Evolutionary conservation across 1,284 basidiomycete species (phyloP).

Genomic region (Testicularia cyperi): DNA sequence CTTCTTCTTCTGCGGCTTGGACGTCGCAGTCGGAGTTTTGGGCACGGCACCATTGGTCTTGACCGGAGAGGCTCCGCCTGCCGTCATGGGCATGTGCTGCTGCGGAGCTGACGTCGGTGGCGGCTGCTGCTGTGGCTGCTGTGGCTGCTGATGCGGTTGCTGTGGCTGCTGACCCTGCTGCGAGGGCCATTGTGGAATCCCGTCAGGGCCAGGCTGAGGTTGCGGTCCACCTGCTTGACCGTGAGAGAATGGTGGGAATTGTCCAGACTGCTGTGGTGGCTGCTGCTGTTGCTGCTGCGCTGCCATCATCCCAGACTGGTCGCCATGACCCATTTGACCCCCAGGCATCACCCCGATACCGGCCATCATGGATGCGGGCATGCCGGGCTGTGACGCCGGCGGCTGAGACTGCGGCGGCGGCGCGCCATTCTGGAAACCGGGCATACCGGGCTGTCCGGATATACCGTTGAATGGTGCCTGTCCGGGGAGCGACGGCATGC

Average conservation of each 20-base stretch:
- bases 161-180: constrained; percentile 17
- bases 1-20: constrained; percentile 32
- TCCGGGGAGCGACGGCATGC: neutral
- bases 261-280: neutral
- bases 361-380: neutral
- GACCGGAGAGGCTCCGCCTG: constrained; percentile 19
- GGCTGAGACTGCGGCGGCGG: no score
- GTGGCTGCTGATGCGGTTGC: constrained; percentile 1
- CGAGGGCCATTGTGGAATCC: no score
- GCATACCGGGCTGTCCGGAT: neutral
- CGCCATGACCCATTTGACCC: neutral
- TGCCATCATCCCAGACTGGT: neutral
- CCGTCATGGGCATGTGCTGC: no score
- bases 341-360: neutral
- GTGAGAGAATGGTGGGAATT: no score
- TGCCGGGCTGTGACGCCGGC: neutral
- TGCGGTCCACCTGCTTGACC: no score
- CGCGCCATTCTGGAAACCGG: neutral
- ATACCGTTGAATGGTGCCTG: neutral
- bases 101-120: constrained; percentile 28
- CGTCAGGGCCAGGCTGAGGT: no score
- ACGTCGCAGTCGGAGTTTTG: constrained; percentile 8
- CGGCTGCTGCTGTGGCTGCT: constrained; percentile 9
- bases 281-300: constrained; percentile 6
- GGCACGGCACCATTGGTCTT: constrained; percentile 16